phyloP scores from a whole-genome alignment of 1,139 yeast species.

The Wickerhamomyces sp. region DNA sequence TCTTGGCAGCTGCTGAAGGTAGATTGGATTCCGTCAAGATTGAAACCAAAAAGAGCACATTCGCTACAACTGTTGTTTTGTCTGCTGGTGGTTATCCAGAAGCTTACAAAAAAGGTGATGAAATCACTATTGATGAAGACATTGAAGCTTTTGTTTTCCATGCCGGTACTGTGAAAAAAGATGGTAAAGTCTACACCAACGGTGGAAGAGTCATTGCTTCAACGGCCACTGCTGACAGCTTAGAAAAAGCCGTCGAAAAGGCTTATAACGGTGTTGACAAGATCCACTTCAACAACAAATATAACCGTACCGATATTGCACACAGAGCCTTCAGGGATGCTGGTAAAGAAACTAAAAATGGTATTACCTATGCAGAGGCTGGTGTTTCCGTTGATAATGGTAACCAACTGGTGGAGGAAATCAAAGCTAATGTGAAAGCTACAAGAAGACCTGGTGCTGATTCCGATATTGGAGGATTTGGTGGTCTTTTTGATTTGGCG shows the following conservation, averaged over 20 bases:
- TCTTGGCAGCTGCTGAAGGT: conserved; percentile 93
- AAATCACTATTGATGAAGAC: conserved; percentile 49
- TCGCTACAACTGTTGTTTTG: conserved; percentile 89
- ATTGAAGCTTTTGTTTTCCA: conserved; percentile 66
- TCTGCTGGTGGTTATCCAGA: conserved; percentile 98
- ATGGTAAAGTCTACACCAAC: conserved; percentile 65
- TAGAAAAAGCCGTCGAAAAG: conserved; percentile 74
- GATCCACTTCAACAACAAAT: conserved; percentile 67
- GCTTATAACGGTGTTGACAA: conserved; percentile 84
- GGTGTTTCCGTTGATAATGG: conserved; percentile 98
- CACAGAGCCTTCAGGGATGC: conserved; percentile 84
- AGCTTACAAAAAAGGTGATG: conserved; percentile 78
- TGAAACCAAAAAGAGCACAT: conserved; percentile 53
- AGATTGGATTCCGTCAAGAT: conserved; percentile 82
- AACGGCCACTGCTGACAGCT: conserved; percentile 73
- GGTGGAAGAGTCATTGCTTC: conserved; percentile 98
- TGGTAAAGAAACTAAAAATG: conserved; percentile 27
- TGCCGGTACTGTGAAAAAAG: conserved; percentile 72
- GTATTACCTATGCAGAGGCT: conserved; percentile 41
- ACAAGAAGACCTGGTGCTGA: conserved; percentile 96
- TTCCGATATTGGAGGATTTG: conserved; percentile 98
- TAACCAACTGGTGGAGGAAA: conserved; percentile 80
- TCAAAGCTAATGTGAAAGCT: conserved; percentile 88
- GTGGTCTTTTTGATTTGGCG: conserved; percentile 89
- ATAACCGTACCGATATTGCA: conserved; percentile 90